phyloP scores from a whole-genome alignment of 2,329 filamentous ascomycete genomes.

The Fusarium subglutinans region DNA sequence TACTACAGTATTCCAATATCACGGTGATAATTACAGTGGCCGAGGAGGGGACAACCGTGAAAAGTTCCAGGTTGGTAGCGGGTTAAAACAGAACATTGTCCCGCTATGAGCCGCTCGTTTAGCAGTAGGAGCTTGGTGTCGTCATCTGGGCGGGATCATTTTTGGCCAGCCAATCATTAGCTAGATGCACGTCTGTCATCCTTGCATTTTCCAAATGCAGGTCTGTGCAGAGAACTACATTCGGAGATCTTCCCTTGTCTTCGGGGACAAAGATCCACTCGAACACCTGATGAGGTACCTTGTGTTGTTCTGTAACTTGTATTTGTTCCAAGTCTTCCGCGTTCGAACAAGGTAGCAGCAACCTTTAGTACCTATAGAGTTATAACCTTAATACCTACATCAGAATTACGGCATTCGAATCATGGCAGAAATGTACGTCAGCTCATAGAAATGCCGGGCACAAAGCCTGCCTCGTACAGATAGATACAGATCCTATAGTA shows the following conservation, averaged over 20 bases:
- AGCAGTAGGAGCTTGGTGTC: conserved; percentile 16
- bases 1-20: too few relatives aligned
- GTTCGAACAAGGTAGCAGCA: neutral
- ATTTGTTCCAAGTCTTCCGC: neutral
- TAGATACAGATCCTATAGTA: conserved; percentile 8
- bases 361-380: neutral
- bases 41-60: neutral
- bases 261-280: conserved; percentile 11
- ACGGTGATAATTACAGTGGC: neutral
- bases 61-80: neutral
- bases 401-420: neutral
- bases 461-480: neutral
- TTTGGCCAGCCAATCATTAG: conserved; percentile 37
- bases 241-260: neutral
- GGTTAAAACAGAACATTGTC: neutral
- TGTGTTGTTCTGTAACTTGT: neutral
- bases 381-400: neutral
- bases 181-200: conserved; percentile 18
- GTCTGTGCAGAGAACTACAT: conserved; percentile 23
- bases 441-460: neutral
- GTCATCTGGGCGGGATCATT: conserved; percentile 27
- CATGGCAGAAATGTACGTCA: neutral
- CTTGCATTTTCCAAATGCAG: conserved; percentile 24
- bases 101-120: conserved; percentile 25
- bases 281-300: neutral